A percentile compares a stretch with the other conserved stretches of the same genome.
phyloP scores from a whole-genome alignment of 2,329 filamentous ascomycete genomes.

The Scedosporium dehoogii region DNA sequence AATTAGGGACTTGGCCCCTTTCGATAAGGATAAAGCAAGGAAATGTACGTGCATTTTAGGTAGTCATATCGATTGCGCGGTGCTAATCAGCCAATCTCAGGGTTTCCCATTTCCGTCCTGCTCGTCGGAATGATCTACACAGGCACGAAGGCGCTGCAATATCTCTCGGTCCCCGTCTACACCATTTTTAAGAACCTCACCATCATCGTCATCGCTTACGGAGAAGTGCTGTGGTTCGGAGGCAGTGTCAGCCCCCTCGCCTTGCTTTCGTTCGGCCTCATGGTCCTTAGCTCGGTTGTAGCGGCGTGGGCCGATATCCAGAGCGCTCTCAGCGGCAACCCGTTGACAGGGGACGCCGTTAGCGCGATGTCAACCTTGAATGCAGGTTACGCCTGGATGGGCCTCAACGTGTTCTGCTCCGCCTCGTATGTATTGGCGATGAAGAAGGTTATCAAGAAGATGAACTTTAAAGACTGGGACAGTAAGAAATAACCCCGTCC shows the following conservation, averaged over 20 bases:
- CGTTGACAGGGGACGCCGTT: conserved; percentile 48
- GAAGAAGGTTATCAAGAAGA: conserved; percentile 98
- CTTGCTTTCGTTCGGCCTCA: conserved; percentile 87
- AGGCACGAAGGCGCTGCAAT: conserved; percentile 89
- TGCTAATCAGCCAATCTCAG: conserved; percentile 32
- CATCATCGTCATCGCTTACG: conserved; percentile 96
- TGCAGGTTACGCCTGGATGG: conserved; percentile 95
- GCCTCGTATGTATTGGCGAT: conserved; percentile 84
- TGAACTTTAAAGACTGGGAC: conserved; percentile 99
- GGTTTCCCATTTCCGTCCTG: conserved; percentile 93
- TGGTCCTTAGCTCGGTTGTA: conserved; percentile 90
- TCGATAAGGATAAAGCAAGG: conserved; percentile 80
- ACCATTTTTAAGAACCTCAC: conserved; percentile 99
- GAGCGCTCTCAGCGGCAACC: conserved; percentile 61
- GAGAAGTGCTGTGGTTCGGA: conserved; percentile 96
- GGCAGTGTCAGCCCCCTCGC: conserved; percentile 80
- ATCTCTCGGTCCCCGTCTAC: conserved; percentile 94
- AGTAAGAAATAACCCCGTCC: conserved; percentile 48
- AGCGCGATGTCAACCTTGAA: conserved; percentile 82
- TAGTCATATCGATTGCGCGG: not conserved
- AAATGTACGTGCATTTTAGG: conserved; percentile 56
- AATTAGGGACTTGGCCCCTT: conserved; percentile 72
- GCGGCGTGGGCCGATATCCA: conserved; percentile 97
- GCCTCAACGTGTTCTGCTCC: conserved; percentile 90
- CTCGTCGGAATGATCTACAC: conserved; percentile 99